Conservation (phyloP, 2,329 filamentous ascomycete genomes). For the Bipolaris gigantea region DNA sequence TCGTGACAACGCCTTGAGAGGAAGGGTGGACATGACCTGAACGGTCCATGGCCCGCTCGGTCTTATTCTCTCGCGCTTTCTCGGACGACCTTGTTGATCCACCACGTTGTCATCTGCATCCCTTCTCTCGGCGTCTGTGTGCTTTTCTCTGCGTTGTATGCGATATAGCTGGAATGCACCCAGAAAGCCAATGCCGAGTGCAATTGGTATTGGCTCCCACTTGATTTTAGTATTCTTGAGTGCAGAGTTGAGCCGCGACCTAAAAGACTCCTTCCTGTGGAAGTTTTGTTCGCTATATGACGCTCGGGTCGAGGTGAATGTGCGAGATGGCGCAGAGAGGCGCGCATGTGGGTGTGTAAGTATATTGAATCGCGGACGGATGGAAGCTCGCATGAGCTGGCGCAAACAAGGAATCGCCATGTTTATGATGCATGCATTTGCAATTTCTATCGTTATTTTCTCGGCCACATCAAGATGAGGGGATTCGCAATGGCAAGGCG, state of each 20-base stretch:
- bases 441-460: neutral
- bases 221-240: slow-evolving; percentile 68
- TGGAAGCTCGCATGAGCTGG: slow-evolving; percentile 29
- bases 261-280: slow-evolving; percentile 57
- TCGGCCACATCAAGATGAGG: neutral
- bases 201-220: slow-evolving; percentile 91
- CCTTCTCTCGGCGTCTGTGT: slow-evolving; percentile 44
- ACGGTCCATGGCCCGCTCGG: slow-evolving; percentile 92
- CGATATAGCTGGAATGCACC: slow-evolving; percentile 84
- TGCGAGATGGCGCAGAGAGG: slow-evolving; percentile 27
- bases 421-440: slow-evolving; percentile 21
- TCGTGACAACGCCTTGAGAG: slow-evolving; percentile 85
- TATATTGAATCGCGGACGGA: slow-evolving; percentile 18
- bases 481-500: slow-evolving; percentile 2
- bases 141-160: slow-evolving; percentile 59
- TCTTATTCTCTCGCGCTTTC: slow-evolving; percentile 64
- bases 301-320: slow-evolving; percentile 46
- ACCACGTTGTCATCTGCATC: slow-evolving; percentile 51
- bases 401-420: slow-evolving; percentile 35
- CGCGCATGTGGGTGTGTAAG: slow-evolving; percentile 19
- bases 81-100: slow-evolving; percentile 48
- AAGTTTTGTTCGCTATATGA: slow-evolving; percentile 47
- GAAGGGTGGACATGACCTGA: slow-evolving; percentile 89
- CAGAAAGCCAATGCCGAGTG: slow-evolving; percentile 80
- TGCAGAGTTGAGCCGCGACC: slow-evolving; percentile 59